Evolutionary conservation across 768 basidiomycete genomes (phyloP).

Genomic region (Trametes maxima): DNA sequence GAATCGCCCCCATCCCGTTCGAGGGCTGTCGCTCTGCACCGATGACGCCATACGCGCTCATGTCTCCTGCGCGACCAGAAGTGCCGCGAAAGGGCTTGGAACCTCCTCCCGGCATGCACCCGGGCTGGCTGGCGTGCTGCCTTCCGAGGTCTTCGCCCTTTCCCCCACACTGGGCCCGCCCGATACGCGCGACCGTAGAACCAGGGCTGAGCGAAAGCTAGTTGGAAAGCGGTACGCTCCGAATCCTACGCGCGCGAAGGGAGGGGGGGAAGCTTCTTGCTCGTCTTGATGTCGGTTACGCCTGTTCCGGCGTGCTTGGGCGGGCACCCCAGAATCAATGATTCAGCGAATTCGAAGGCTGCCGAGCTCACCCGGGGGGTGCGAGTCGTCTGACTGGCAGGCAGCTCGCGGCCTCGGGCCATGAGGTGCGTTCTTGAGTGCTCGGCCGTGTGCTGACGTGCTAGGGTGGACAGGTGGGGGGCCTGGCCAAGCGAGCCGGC

Average conservation of each 20-base stretch:
- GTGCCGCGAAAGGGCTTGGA: neutral
- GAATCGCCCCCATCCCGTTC: neutral
- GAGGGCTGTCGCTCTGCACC: neutral
- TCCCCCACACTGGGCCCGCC: neutral
- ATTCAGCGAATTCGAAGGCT: constrained; percentile 1
- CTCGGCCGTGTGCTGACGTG: neutral
- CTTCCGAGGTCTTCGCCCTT: neutral
- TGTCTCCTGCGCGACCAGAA: constrained; percentile 12
- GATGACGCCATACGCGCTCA: constrained; percentile 10
- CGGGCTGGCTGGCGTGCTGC: neutral
- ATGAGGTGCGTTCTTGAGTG: neutral
- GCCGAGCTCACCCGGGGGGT: neutral
- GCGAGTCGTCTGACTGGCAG: constrained; percentile 6
- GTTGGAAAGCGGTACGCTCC: no score
- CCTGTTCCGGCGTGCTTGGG: neutral
- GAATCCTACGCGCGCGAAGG: neutral
- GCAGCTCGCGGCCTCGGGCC: neutral
- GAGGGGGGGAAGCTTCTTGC: neutral
- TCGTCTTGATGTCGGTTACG: constrained; percentile 3
- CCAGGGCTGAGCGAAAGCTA: no score
- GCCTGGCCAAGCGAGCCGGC: neutral
- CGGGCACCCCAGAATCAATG: constrained; percentile 12
- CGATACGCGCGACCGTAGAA: neutral
- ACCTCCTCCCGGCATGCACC: neutral
- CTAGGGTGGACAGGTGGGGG: neutral